phyloP scores from a whole-genome alignment of 768 basidiomycete species.

The Collybiopsis confluens region DNA sequence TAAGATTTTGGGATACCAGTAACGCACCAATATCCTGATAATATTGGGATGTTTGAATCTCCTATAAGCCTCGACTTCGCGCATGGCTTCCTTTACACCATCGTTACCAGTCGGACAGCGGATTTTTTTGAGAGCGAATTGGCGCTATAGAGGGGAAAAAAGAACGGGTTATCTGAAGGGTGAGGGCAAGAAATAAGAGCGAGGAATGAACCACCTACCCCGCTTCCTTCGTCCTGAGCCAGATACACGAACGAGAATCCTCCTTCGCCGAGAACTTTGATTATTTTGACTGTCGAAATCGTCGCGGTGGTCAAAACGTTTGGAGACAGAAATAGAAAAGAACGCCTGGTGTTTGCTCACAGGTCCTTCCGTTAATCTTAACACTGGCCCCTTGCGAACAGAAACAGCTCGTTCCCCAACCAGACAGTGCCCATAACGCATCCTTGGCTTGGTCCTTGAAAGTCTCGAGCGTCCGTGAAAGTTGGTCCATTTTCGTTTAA shows the following conservation, averaged over 20 bases:
- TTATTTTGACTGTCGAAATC: constrained; percentile 53
- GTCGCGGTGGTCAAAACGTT: not conserved
- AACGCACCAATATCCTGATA: constrained; percentile 80
- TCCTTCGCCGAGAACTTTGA: no score
- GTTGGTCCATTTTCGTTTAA: no score
- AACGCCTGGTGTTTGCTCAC: constrained; percentile 39
- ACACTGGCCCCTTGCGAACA: constrained; percentile 81
- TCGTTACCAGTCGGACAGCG: constrained; percentile 87
- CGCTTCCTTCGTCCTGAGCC: no score
- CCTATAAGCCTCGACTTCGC: constrained; percentile 89
- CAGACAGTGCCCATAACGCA: constrained; percentile 75
- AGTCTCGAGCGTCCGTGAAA: constrained; percentile 37
- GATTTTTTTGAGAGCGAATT: constrained; percentile 97
- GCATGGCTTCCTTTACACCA: constrained; percentile 84
- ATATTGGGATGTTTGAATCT: constrained; percentile 97
- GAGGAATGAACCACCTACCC: no score
- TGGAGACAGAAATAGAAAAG: no score
- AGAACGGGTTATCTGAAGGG: no score
- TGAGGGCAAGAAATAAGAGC: no score
- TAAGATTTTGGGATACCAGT: not conserved
- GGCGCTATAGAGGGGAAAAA: no score
- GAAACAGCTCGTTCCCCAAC: constrained; percentile 44
- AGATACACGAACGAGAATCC: no score
- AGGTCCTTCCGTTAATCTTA: constrained; percentile 95
- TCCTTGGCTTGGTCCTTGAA: constrained; percentile 77